phyloP scores from a whole-genome alignment of 2,329 filamentous ascomycete species.

The Coniosporium tulheliwenetii region DNA sequence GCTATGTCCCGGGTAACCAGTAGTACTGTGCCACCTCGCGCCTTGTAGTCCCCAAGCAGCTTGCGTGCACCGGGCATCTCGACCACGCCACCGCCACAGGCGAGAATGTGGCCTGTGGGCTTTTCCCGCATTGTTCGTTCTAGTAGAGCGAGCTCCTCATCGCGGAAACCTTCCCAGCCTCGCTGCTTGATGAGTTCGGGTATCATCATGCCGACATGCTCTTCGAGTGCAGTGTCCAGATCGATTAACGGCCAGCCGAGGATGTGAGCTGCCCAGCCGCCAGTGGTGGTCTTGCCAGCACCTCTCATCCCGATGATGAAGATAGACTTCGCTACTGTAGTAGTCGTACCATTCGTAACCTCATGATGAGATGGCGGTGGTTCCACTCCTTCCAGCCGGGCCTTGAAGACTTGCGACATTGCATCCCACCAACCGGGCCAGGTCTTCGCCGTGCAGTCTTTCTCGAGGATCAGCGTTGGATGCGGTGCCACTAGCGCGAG shows the following conservation, averaged over 20 bases:
- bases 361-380: constrained; percentile 20
- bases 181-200: constrained; percentile 65
- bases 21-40: constrained; percentile 67
- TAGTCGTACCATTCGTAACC: constrained; percentile 17
- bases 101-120: constrained; percentile 64
- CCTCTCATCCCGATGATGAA: constrained; percentile 97
- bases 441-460: constrained; percentile 90
- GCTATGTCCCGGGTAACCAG: constrained; percentile 78
- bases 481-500: constrained; percentile 56
- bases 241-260: constrained; percentile 69
- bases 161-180: constrained; percentile 83
- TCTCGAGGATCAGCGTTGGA: constrained; percentile 66
- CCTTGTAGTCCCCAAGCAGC: constrained; percentile 57
- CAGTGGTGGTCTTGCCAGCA: constrained; percentile 89
- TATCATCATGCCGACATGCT: constrained; percentile 56
- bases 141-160: constrained; percentile 61
- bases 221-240: constrained; percentile 76
- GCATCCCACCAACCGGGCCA: constrained; percentile 99
- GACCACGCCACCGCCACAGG: constrained; percentile 86
- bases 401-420: constrained; percentile 62
- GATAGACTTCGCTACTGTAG: constrained; percentile 46
- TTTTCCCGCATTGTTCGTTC: constrained; percentile 60
- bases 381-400: constrained; percentile 62
- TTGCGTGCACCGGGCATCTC: constrained; percentile 69
- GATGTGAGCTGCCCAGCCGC: constrained; percentile 65